Evolutionary conservation across 1,284 basidiomycete genomes (phyloP).

Genomic region (Mycena citricolor): DNA sequence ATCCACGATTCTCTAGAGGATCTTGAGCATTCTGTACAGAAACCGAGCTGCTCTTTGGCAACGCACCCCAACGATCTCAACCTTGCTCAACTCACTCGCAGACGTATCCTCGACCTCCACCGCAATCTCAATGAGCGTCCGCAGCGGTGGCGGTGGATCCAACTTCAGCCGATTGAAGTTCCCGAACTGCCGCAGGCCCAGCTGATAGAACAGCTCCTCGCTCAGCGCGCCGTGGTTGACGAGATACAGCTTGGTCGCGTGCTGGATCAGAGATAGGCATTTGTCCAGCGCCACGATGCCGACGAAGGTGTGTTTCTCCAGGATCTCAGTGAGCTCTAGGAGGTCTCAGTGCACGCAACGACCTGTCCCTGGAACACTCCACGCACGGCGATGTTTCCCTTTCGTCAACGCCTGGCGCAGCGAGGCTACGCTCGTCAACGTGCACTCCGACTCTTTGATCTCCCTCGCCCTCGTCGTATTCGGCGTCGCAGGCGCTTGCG

Average conservation of each 20-base stretch:
- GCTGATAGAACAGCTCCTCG: slow-evolving; percentile 95
- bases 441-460: slow-evolving; percentile 79
- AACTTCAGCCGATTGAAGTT: slow-evolving; percentile 75
- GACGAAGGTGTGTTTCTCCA: slow-evolving; percentile 89
- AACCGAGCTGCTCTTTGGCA: slow-evolving; percentile 4
- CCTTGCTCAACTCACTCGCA: slow-evolving; percentile 50
- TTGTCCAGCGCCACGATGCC: slow-evolving; percentile 83
- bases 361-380: not conserved
- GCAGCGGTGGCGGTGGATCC: slow-evolving; percentile 78
- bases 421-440: slow-evolving; percentile 74
- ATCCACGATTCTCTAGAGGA: slow-evolving; percentile 55
- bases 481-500: slow-evolving; percentile 24
- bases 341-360: slow-evolving; percentile 1
- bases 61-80: slow-evolving; percentile 72
- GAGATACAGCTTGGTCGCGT: slow-evolving; percentile 86
- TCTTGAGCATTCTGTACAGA: not conserved
- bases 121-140: slow-evolving; percentile 74
- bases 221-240: slow-evolving; percentile 86
- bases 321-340: slow-evolving; percentile 78
- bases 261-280: slow-evolving; percentile 83
- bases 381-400: slow-evolving; percentile 70
- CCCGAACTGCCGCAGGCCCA: slow-evolving; percentile 91
- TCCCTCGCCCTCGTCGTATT: slow-evolving; percentile 44
- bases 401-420: slow-evolving; percentile 65
- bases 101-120: slow-evolving; percentile 71